Evolutionary conservation across 257 asterid genomes (phyloP), one percentile per base, ranked within the genome.

Genomic region (Nicotiana knightiana): DNA sequence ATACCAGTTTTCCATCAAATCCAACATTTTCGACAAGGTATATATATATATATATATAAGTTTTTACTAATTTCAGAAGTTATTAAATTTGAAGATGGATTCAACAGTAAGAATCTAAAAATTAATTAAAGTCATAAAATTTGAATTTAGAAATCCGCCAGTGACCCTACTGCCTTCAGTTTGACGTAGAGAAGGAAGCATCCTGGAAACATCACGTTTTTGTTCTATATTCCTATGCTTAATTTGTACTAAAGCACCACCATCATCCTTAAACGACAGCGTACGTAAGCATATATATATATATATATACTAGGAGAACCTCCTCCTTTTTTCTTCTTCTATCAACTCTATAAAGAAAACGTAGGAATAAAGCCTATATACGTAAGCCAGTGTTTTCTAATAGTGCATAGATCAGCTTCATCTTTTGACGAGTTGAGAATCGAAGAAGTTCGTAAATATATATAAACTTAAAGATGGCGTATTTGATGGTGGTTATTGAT

Each of bases 191-290:
- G 63, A 24, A 67, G 81, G 83, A 68, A 66, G 53, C 86, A 77
- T 83, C 86, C 67, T 3, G 59, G 86, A 83, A 83, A 55, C 81
- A 83, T 55, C 86, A 32, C 53, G 51, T 9, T 35, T 51, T 76
- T 79, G 57, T 79, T 61, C 46, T 79, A 17, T 66, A 17, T 66
- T 66, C 58, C 58, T 53, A 1, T 15, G 18, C 18, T 53, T 21
- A 21, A 21, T 21, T 53, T 53, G 58, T 53, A 53, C 3, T 9
- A 53, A 53, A 53, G 1, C 16, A 53, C 79, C 61, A 48, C 39
- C 26, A 61, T 37, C 68, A 26, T 59, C 8, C 8, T 59, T 35
- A 2, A 10, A 35, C 18, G 76, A 15, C 33, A 33, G 12, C 59
- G 24, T 12, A 71, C 37, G n/a, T 3, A 3, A 71, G 24, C 61